Base-by-base conservation (phyloP, 352 stramenopile genomes). In the Phytophthora ohioensis region DNA sequence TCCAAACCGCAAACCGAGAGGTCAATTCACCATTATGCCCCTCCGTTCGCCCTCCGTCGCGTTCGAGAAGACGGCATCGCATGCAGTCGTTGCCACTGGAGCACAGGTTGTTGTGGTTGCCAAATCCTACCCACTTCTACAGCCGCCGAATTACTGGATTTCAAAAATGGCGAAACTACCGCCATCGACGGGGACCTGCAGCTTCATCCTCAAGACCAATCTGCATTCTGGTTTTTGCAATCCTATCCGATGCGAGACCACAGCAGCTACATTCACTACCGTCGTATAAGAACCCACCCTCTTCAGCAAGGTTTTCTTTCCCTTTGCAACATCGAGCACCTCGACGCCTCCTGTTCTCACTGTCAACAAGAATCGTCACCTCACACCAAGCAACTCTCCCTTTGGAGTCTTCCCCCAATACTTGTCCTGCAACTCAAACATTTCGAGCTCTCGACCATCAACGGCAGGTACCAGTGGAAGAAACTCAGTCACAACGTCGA, bases 401-500 rank as follows among this genome's bases (percentile, higher is more conserved):
- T 92, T 0, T 91, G 76, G 80, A 84, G 81, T 57, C 57, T 88
- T 0, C 85, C 85, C 7, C 80, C 81, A 2, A 70, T 91, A 17
- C 71, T 92, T 2, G 75, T 89, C 7, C 64, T 92, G 30, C 85
- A 92, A 57, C 79, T 92, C 57, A 89, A 92, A 76, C 79, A 82
- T 3, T 92, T 92, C 55, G 75, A 91, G 48, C 64, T 87, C 6
- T 49, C 56, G 1, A 67, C 70, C 5, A 46, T 3, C 17, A 46
- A 71, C 13, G 60, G 57, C 31, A 53, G 67, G 3, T 85, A 98
- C 47, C 58, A 68, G 8, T 89, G 75, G 75, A 61, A 66, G 45
- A 99, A 85, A 69, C 98, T 83, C 79, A 94, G 69, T 82, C 74
- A 98, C 54, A 82, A 90, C 30, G 93, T 99, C n/a, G 80, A 94